Base-by-base conservation (phyloP, 148 eudicot genomes). In the Persicaria tinctoria region DNA sequence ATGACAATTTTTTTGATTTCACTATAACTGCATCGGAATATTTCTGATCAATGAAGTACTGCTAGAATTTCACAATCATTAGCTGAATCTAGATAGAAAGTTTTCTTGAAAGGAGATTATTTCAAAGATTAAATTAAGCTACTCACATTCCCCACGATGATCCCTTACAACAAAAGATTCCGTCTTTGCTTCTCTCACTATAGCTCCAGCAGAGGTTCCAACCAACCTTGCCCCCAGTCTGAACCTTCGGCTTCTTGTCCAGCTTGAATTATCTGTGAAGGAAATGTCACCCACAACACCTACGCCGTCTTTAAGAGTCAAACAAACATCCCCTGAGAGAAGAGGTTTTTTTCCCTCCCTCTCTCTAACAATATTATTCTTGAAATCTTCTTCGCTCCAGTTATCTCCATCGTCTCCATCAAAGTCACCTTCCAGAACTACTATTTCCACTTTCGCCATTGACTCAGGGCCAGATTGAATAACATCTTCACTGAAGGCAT, bases 81-180 rank as follows among this genome's bases (percentile, higher is more conserved):
- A 32, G 68, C 14, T 63, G 46, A 32, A 63, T 32, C 38, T 63
- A 10, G 5, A 63, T 32, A 63, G 5, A 10, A 10, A 10, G 3
- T 50, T 62, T 55, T 64, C 2, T 46, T 0, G 74, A 6, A 6
- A 45, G 47, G 54, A 48, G 54, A 4, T 46, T 12, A 71, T 48
- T 71, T 71, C 55, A 48, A 17, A 69, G 32, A 11, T 56, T n/a
- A 45, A 44, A 59, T 7, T 16, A 72, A 56, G 66, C 55, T 66
- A 76, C 97, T 92, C 79, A 89, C 97, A 80, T 85, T 89, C 89
- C 63, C 92, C 88, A 77, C 94, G 97, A 77, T 87, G 92, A 83
- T 92, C 97, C 80, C 88, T 82, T 72, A 92, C 92, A 70, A 82
- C 83, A 73, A 92, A 88, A 18, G 92, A 82, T 72, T 86, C 88